Evolutionary conservation across 2,329 filamentous ascomycete genomes (phyloP), one percentile per base, ranked within the genome.

Genomic region (Sphaerostilbella broomeana): DNA sequence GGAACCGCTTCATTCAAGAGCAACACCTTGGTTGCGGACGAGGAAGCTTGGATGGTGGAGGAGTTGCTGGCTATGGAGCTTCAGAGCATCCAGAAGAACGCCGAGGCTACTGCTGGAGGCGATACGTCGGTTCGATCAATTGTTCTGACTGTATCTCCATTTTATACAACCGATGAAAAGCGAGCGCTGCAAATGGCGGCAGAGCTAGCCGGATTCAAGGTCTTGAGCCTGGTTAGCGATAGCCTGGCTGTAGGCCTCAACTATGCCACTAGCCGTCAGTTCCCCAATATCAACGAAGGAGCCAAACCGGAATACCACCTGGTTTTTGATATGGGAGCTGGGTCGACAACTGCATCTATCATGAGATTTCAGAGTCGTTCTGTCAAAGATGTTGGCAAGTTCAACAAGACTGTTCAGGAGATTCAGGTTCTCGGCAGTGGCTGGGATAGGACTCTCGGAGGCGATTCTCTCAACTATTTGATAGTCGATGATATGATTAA

Each of bases 271-370:
- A 84, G 78, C 55, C 79, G 92, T 54, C 87, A 84, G 12, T 98
- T 97, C 63, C 87, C 89, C 25, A 87, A 78, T 52, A 71, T 92
- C 44, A 84, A 78, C 40, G 81, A 92, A 38, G 87, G 86, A 39
- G 83, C 77, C 48, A 88, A 88, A 67, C 83, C 92, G 1, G 92
- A 98, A 63, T 78, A 89, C 53, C 87, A 98, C 65, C 67, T 98
- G 60, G 79, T 98, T 20, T 98, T 92, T 57, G 92, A 98, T 59
- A 97, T 98, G 89, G 92, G 92, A 50, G 89, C 92, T 50, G 92
- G 92, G 4, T 95, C 87, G 31, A 85, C 90, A 21, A 94, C 87
- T 53, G 90, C 90, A 4, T 92, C 88, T 6, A 70, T 98, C 37
- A 66, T 98, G 58, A 84, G 81, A 54, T 95, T 98, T 66, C 89